Evolutionary conservation across 306 rosid species (phyloP), one percentile per base, ranked within the genome.

Genomic region (Lathyrus sativus): DNA sequence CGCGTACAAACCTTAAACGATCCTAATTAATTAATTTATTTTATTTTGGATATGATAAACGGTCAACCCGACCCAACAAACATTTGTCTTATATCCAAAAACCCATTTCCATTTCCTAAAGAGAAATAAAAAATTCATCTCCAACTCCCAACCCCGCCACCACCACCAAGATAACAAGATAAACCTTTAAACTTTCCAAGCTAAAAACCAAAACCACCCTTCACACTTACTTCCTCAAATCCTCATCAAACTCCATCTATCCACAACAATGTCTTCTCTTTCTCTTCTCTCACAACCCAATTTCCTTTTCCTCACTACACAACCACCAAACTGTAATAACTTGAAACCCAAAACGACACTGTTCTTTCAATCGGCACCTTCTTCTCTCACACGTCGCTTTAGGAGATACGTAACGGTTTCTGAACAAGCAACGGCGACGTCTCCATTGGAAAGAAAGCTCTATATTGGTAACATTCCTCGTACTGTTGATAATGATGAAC

Each of bases 391-490:
- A 33, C 65, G 62, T 58, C 60, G 63, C 57, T 63, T 42, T 0
- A 73, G 49, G n/a, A 80, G 72, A 44, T 83, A 75, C 65, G 82
- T 78, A 28, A 89, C 89, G 11, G 92, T 85, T 0, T 92, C 92
- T 0, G 88, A 87, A 73, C 87, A 80, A 17, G 75, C 84, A 13
- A 38, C 89, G 1, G 84, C 50, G 1, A 37, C 78, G 14, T 61
- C 82, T 3, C 43, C 86, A 0, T 87, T 87, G 15, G 88, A 81
- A 0, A 84, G 92, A 79, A 88, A 83, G 66, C 83, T 93, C 54
- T 93, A 90, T 67, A 50, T 93, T 22, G 98, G 97, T 24, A 93
- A 93, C 85, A 88, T 93, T 82, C 97, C 98, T 4, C 77, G 97
- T 65, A 85, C 77, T 31, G 57, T 93, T 62, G 65, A 69, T 53